Evolutionary conservation across 192 early-diverging fungal species (phyloP).

Genomic region (Backusella luteola): DNA sequence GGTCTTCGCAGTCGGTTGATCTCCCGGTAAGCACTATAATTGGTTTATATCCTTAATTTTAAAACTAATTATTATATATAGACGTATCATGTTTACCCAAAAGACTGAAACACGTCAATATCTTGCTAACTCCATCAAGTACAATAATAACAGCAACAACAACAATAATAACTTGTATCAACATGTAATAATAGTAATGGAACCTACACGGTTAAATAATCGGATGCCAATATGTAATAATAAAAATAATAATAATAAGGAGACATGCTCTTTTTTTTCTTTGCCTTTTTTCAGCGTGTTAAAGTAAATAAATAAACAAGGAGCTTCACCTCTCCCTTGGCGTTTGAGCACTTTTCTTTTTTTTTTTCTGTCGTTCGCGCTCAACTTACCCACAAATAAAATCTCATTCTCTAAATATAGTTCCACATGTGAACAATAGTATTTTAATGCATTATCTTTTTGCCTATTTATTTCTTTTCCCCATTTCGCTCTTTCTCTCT

Average conservation of each 20-base stretch:
- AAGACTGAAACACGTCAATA: constrained; percentile 1
- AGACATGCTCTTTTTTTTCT: neutral
- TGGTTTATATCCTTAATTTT: neutral
- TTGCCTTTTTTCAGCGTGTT: neutral
- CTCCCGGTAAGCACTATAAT: neutral
- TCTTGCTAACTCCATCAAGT: neutral
- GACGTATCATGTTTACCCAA: neutral
- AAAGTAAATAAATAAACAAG: constrained; percentile 10
- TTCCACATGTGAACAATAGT: neutral
- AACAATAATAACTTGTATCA: neutral
- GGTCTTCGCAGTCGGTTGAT: neutral
- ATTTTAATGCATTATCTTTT: neutral
- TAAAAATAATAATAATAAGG: constrained; percentile 4
- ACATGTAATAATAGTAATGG: neutral
- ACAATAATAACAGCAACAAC: neutral
- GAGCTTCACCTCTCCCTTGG: neutral
- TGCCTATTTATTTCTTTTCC: neutral
- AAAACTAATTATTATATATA: neutral
- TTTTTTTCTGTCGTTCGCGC: neutral
- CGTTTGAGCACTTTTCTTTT: neutral
- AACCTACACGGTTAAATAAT: neutral
- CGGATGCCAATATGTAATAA: neutral
- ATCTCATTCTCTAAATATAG: neutral
- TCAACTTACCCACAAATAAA: neutral
- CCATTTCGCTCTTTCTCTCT: neutral